These are phyloP conservation scores for Tulasnella sp. DNA, from an alignment of 768 basidiomycete species.

Conservation along the genomic window DNA sequence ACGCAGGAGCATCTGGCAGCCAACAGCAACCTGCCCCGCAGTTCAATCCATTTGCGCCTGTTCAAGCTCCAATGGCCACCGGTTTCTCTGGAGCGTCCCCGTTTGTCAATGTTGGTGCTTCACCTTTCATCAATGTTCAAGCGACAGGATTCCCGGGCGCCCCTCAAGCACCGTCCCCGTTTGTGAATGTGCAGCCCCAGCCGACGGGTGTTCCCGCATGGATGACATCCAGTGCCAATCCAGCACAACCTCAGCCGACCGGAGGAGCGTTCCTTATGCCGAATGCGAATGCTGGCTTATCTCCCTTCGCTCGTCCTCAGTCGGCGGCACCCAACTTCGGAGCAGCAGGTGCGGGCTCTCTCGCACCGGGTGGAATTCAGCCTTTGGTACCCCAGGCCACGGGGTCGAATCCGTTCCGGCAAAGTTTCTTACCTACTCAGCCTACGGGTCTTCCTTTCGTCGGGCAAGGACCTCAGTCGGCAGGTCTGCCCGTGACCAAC, in stretches of 20 bases:
- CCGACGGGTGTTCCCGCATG: conserved; percentile 38
- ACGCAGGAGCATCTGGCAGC: conserved; percentile 49
- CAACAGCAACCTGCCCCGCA: conserved; percentile 27
- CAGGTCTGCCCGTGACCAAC: neutral
- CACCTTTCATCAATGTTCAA: conserved; percentile 33
- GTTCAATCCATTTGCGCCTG: conserved; percentile 68
- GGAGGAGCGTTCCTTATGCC: neutral
- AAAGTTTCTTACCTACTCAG: conserved; percentile 59
- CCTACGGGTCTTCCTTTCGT: conserved; percentile 46
- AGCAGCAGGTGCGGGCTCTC: neutral
- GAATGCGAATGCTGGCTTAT: neutral
- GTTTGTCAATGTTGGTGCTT: conserved; percentile 29
- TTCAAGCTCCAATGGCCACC: conserved; percentile 29
- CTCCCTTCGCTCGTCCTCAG: conserved; percentile 1
- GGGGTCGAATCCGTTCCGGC: conserved; percentile 74
- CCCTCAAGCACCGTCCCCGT: neutral
- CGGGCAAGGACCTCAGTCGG: conserved; percentile 21
- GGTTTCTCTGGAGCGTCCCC: conserved; percentile 21
- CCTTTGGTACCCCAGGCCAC: conserved; percentile 21
- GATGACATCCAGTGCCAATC: neutral
- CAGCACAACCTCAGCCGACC: neutral
- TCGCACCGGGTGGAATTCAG: conserved; percentile 17
- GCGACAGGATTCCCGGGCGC: conserved; percentile 24
- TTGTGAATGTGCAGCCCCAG: conserved; percentile 31
- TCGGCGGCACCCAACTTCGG: conserved; percentile 9